Conservation (phyloP, 257 asterid genomes). For the Gardenia jasminoides region DNA sequence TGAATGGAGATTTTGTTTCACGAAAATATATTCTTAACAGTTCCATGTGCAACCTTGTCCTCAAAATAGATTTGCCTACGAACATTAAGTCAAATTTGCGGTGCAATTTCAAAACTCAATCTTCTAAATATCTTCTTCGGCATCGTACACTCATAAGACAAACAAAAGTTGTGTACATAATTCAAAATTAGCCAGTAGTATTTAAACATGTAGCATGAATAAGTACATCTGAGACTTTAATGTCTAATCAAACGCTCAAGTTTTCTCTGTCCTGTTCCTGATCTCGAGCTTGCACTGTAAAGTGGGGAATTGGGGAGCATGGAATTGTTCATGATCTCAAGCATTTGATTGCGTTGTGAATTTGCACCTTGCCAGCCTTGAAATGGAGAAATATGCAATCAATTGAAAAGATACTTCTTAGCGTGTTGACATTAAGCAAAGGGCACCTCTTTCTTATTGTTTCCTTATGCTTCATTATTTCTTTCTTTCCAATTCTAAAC, state of each 20-base stretch:
- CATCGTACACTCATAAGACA: not conserved
- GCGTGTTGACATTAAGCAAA: not conserved
- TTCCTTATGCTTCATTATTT: not conserved
- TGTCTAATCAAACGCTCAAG: slow-evolving; percentile 13
- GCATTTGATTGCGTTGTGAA: slow-evolving; percentile 5
- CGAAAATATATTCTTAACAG: not conserved
- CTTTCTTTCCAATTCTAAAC: not conserved
- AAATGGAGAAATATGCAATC: not conserved
- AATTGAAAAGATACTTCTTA: not conserved
- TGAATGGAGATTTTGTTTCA: not conserved
- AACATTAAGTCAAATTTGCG: slow-evolving; percentile 6
- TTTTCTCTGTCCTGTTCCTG: slow-evolving; percentile 1
- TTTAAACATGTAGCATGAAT: not conserved
- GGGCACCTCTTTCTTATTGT: not conserved
- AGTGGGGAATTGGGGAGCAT: not conserved
- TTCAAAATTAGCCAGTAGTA: not conserved
- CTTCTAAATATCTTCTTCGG: slow-evolving; percentile 6
- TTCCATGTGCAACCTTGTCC: slow-evolving; percentile 1
- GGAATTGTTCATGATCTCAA: not conserved
- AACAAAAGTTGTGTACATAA: not conserved
- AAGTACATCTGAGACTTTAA: slow-evolving; percentile 5
- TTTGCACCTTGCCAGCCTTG: not conserved
- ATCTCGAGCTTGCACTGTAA: not conserved
- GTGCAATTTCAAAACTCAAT: slow-evolving; percentile 5
- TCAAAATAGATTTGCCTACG: not conserved